Evolutionary conservation across 768 basidiomycete genomes (phyloP).

Genomic region (Lactifluus echinatus): DNA sequence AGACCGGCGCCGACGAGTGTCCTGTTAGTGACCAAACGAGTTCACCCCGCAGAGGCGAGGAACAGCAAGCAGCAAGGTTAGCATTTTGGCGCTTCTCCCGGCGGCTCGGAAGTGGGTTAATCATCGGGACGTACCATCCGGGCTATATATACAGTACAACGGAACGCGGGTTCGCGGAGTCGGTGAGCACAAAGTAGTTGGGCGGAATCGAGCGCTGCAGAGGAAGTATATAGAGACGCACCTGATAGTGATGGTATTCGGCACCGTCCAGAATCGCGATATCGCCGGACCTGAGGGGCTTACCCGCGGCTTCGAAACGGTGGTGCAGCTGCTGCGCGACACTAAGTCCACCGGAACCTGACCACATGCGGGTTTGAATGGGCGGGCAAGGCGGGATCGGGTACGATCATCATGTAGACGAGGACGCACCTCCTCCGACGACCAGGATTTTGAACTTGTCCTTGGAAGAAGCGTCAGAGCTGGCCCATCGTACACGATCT

Average conservation of each 20-base stretch:
- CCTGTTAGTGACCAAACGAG: conserved; percentile 47
- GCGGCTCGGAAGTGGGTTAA: neutral
- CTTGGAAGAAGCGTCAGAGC: conserved; percentile 32
- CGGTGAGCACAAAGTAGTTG: neutral
- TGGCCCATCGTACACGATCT: conserved; percentile 25
- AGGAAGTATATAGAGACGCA: conserved; percentile 24
- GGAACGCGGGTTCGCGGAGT: conserved; percentile 9
- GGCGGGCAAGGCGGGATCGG: neutral
- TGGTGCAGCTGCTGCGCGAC: conserved; percentile 85
- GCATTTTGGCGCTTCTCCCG: neutral
- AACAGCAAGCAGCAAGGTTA: no score
- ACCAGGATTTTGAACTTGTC: conserved; percentile 77
- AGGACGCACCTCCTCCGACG: conserved; percentile 69
- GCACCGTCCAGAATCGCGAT: conserved; percentile 81
- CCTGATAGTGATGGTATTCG: conserved; percentile 80
- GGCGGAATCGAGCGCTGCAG: neutral
- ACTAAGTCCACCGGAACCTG: conserved; percentile 75
- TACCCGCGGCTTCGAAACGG: conserved; percentile 63
- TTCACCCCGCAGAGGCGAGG: no score
- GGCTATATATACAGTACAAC: conserved; percentile 49
- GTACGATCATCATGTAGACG: conserved; percentile 4
- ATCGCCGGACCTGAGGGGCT: conserved; percentile 60
- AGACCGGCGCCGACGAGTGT: conserved; percentile 91
- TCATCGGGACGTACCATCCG: conserved; percentile 62
- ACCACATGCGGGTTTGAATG: neutral